These are phyloP conservation scores for Euptelea pleiosperma DNA, from an alignment of 164 flowering plant genomes.

Conservation along the genomic window DNA sequence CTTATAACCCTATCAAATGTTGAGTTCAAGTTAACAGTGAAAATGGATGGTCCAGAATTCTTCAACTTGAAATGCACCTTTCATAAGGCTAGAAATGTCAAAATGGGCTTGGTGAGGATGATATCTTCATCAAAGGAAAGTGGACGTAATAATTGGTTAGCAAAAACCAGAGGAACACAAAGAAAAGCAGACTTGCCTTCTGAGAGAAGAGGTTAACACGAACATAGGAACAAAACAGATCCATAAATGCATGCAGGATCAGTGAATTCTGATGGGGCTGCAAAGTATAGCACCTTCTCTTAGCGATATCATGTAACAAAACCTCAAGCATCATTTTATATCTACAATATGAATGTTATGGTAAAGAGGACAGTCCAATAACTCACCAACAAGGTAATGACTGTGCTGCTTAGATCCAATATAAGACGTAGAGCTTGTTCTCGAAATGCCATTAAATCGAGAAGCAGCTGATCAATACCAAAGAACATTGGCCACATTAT, in stretches of 20 bases:
- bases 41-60: no score
- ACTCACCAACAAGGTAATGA: conserved; percentile 92
- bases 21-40: no score
- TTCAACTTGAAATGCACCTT: no score
- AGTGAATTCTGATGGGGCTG: conserved; percentile 98
- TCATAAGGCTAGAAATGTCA: no score
- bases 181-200: conserved; percentile 48
- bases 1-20: no score
- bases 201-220: conserved; percentile 89
- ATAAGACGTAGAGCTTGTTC: conserved; percentile 91
- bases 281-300: conserved; percentile 34
- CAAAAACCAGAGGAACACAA: background rate
- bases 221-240: conserved; percentile 86
- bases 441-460: conserved; percentile 91
- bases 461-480: conserved; percentile 58
- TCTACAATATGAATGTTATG: background rate
- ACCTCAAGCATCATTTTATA: background rate
- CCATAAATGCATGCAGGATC: conserved; percentile 97
- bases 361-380: background rate
- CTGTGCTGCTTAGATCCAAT: conserved; percentile 96
- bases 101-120: no score
- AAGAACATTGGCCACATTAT: conserved; percentile 7
- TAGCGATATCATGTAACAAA: conserved; percentile 22
- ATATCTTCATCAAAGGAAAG: no score
- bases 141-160: no score